Base-by-base conservation (phyloP, 371 early-diverging fungal genomes). In the Circinella umbellata region DNA sequence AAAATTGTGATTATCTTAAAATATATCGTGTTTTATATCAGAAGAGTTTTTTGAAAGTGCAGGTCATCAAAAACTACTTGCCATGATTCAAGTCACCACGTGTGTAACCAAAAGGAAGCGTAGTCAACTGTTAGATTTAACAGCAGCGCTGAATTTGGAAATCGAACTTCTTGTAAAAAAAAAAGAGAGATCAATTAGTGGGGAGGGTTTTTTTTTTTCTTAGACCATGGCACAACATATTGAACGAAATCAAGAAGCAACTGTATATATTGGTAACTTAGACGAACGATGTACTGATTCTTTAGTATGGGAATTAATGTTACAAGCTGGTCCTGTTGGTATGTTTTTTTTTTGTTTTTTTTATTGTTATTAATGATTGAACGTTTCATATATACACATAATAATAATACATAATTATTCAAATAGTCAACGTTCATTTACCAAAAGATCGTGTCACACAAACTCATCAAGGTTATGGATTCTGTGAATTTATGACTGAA, bases 391-490 rank as follows among this genome's bases (percentile, higher is more conserved):
- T 27, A 27, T 27, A 27, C 27, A 27, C 2, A 27, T 27, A 27
- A 0, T 27, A 27, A 27, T 27, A 27, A 27, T 27, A 27, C 27
- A 27, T 27, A 27, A 27, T 27, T 27, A 2, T 27, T 27, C 27
- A 27, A 27, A 17, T 71, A 89, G 96, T 95, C 14, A 96, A 96
- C 75, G 96, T 98, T 13, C 95, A 97, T 78, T 76, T 99, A 70
- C 99, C 99, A 15, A 97, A 96, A 80, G 99, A 99, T 83, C 89
- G 99, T 66, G 96, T 99, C 27, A 96, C 99, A 18, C 95, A 94
- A 80, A 82, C 84, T 62, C 95, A 97, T 80, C 97, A 97, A 73
- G 97, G 98, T 59, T 99, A 94, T 76, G 99, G 98, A 5, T 99
- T 99, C 77, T 94, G 93, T 63, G 99, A 98, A 80, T 99, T 95